A percentile compares a stretch with the other conserved stretches of the same genome.
phyloP scores from a whole-genome alignment of 106 monocot genomes.

The Vanilla planifolia region DNA sequence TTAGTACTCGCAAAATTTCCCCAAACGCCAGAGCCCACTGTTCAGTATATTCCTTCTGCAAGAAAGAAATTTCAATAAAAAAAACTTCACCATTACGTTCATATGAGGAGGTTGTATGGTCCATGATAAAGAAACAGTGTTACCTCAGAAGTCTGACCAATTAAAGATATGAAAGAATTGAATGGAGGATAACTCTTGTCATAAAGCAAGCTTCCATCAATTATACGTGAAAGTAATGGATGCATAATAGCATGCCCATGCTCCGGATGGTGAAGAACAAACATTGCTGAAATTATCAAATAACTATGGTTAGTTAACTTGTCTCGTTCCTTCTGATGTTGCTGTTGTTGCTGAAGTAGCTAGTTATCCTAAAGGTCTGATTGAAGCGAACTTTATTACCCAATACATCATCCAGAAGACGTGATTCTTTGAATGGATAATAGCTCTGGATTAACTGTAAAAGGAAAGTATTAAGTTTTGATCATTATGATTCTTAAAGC shows the following conservation, averaged over 20 bases:
- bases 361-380: slow-evolving; percentile 12
- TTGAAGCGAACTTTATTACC: slow-evolving; percentile 41
- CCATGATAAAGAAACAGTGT: not conserved
- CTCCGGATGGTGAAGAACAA: slow-evolving; percentile 98
- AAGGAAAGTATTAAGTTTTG: slow-evolving; percentile 16
- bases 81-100: not conserved
- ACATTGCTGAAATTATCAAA: slow-evolving; percentile 46
- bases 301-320: no score
- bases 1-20: slow-evolving; percentile 93
- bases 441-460: slow-evolving; percentile 87
- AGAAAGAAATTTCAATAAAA: not conserved
- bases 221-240: slow-evolving; percentile 97
- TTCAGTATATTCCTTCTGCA: slow-evolving; percentile 97
- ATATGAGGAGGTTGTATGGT: not conserved
- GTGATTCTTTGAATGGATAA: slow-evolving; percentile 79
- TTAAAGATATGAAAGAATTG: slow-evolving; percentile 86
- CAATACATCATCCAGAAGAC: slow-evolving; percentile 92
- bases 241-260: slow-evolving; percentile 97
- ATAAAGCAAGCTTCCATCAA: slow-evolving; percentile 78
- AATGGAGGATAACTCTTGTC: slow-evolving; percentile 72
- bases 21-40: slow-evolving; percentile 99
- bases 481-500: not conserved
- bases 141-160: slow-evolving; percentile 87
- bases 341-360: no score
- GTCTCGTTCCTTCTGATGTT: no score